Evolutionary conservation across 2,329 filamentous ascomycete genomes (phyloP).

Genomic region (Hypoxylon sp.): DNA sequence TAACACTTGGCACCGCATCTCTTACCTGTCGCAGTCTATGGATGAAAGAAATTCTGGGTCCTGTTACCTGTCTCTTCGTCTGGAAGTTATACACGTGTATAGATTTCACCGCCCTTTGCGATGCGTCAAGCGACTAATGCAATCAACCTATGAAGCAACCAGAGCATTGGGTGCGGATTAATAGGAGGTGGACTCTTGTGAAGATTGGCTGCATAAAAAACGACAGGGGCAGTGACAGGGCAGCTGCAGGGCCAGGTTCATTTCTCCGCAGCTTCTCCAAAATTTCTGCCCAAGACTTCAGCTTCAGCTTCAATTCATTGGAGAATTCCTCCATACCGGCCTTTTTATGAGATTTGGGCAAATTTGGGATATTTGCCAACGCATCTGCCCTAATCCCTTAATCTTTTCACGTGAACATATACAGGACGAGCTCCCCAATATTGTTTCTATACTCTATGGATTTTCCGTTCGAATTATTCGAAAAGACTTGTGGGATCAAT

Average conservation of each 20-base stretch:
- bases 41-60: background rate
- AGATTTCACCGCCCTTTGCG: background rate
- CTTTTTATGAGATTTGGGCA: background rate
- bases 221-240: background rate
- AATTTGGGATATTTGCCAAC: background rate
- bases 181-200: background rate
- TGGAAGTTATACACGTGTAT: background rate
- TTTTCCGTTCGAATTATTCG: background rate
- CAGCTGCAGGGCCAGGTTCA: background rate
- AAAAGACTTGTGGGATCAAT: slow-evolving; percentile 7
- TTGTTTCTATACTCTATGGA: background rate
- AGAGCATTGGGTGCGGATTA: background rate
- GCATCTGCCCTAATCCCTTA: background rate
- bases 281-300: background rate
- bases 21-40: background rate
- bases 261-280: background rate
- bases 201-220: background rate
- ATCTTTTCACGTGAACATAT: background rate
- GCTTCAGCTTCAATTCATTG: background rate
- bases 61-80: background rate
- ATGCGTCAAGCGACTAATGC: background rate
- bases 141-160: background rate
- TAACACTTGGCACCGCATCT: background rate
- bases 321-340: background rate
- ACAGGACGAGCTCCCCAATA: background rate